These are phyloP conservation scores for Kregervanrija pseudodelftensis DNA, from an alignment of 805 yeast genomes.

Conservation along the genomic window DNA sequence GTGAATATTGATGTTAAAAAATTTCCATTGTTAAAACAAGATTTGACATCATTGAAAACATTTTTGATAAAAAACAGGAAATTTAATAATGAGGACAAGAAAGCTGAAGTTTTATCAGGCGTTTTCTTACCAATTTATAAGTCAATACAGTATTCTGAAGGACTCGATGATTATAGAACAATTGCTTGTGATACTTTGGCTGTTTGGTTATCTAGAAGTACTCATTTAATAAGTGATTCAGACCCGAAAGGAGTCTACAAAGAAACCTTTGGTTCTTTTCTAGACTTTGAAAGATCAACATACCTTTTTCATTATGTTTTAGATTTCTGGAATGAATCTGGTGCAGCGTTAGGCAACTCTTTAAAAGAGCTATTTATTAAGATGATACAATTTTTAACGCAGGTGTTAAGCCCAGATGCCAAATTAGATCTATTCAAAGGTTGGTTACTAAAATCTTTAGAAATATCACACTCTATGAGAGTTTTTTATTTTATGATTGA, in stretches of 20 bases:
- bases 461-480: constrained; percentile 44
- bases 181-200: constrained; percentile 52
- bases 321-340: constrained; percentile 66
- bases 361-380: constrained; percentile 54
- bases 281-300: constrained; percentile 19
- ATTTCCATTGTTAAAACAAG: neutral
- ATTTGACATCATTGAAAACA: constrained; percentile 11
- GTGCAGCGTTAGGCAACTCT: constrained; percentile 66
- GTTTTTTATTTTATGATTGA: constrained; percentile 59
- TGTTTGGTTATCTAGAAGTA: constrained; percentile 55
- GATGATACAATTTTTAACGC: constrained; percentile 33
- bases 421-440: constrained; percentile 22
- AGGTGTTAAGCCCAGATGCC: constrained; percentile 2
- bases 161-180: constrained; percentile 33
- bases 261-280: constrained; percentile 1
- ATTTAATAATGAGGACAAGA: constrained; percentile 1
- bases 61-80: constrained; percentile 13
- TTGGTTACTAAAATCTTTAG: constrained; percentile 43
- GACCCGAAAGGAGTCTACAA: neutral
- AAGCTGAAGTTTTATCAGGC: neutral
- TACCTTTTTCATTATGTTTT: constrained; percentile 45
- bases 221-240: constrained; percentile 28
- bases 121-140: constrained; percentile 21
- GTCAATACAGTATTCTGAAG: constrained; percentile 27
- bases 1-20: no score